phyloP scores from a whole-genome alignment of 768 basidiomycete genomes.

The Auricularia cornea region DNA sequence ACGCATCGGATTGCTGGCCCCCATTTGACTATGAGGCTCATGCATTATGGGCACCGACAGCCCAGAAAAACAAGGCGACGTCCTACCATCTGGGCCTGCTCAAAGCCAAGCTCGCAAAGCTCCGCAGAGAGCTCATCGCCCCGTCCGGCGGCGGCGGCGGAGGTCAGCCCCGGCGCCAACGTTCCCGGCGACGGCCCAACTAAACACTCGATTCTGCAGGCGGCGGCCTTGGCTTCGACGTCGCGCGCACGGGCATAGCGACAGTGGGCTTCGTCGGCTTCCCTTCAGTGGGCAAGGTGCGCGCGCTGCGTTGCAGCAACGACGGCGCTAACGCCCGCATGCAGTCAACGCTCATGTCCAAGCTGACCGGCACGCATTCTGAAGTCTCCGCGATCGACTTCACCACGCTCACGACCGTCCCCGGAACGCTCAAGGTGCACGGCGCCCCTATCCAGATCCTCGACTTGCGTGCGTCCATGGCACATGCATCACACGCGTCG shows the following conservation, averaged over 20 bases:
- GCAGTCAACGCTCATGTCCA: constrained; percentile 90
- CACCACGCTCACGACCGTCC: constrained; percentile 91
- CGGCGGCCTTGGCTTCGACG: constrained; percentile 90
- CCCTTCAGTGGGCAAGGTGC: constrained; percentile 90
- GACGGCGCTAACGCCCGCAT: constrained; percentile 5
- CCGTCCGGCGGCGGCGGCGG: constrained; percentile 71
- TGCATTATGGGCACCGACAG: constrained; percentile 29
- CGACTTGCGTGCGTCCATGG: constrained; percentile 63
- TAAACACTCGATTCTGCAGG: constrained; percentile 26
- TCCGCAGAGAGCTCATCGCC: constrained; percentile 85
- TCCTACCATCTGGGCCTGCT: constrained; percentile 95
- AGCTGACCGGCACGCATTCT: constrained; percentile 92
- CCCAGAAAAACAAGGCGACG: constrained; percentile 93
- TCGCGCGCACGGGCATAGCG: constrained; percentile 94
- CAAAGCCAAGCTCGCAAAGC: constrained; percentile 97
- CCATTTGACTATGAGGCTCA: constrained; percentile 1
- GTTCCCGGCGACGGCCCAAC: not conserved
- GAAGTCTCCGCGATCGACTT: constrained; percentile 96
- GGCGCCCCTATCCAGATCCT: constrained; percentile 95
- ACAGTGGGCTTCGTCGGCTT: constrained; percentile 91
- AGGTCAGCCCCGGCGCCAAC: constrained; percentile 28
- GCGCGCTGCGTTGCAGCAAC: constrained; percentile 1
- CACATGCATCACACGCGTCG: not conserved
- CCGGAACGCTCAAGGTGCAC: constrained; percentile 89
- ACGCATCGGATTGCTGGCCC: constrained; percentile 17